phyloP scores from a whole-genome alignment of 371 early-diverging fungal genomes.

The Umbelopsis sp. region DNA sequence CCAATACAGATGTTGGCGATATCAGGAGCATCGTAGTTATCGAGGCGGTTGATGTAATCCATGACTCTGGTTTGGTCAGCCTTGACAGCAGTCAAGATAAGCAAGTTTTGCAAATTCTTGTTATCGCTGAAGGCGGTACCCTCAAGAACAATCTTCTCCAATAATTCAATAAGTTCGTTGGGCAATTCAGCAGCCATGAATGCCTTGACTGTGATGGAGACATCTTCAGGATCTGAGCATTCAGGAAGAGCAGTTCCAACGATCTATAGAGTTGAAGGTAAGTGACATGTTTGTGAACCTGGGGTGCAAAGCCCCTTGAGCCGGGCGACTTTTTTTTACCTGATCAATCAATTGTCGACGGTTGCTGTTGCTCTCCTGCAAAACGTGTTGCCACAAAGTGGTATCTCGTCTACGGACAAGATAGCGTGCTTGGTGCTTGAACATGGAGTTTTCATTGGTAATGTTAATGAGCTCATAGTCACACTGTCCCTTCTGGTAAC shows the following conservation, averaged over 20 bases:
- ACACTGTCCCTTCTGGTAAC: slow-evolving; percentile 94
- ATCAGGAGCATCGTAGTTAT: slow-evolving; percentile 95
- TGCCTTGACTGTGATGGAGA: slow-evolving; percentile 95
- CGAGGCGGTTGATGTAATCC: slow-evolving; percentile 91
- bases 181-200: slow-evolving; percentile 97
- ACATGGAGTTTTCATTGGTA: slow-evolving; percentile 97
- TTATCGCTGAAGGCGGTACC: slow-evolving; percentile 92
- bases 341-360: slow-evolving; percentile 93
- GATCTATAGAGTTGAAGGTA: slow-evolving; percentile 36
- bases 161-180: slow-evolving; percentile 92
- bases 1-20: slow-evolving; percentile 94
- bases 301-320: background rate
- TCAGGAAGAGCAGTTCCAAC: slow-evolving; percentile 92
- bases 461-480: slow-evolving; percentile 91
- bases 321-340: slow-evolving; percentile 33
- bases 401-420: slow-evolving; percentile 88
- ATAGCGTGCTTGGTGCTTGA: slow-evolving; percentile 98
- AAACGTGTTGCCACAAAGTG: slow-evolving; percentile 84
- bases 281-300: background rate
- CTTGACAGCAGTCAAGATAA: slow-evolving; percentile 97
- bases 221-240: slow-evolving; percentile 95
- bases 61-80: slow-evolving; percentile 90
- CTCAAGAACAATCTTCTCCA: slow-evolving; percentile 96
- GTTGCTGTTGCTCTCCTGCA: slow-evolving; percentile 79
- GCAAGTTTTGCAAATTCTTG: slow-evolving; percentile 94